These are phyloP conservation scores for Meredithiella fracta DNA, from an alignment of 2,329 filamentous ascomycete species.

Conservation along the genomic window DNA sequence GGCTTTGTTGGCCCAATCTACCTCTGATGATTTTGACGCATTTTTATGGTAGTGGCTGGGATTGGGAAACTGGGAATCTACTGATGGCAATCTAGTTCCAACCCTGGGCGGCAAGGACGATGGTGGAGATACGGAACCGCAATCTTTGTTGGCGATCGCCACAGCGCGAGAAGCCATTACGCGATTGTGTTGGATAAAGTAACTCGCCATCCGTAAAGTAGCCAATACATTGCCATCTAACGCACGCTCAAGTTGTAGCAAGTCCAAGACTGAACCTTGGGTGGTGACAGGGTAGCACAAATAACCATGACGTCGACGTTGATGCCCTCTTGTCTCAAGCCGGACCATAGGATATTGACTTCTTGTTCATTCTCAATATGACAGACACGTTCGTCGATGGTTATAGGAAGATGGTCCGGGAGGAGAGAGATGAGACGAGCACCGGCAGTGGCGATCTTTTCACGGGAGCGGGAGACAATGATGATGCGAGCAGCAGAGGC, in stretches of 20 bases:
- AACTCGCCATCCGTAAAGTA: conserved; percentile 10
- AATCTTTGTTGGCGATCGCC: neutral
- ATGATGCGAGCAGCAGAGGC: conserved; percentile 25
- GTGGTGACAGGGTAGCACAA: conserved; percentile 16
- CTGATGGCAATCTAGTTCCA: neutral
- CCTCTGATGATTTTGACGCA: conserved; percentile 13
- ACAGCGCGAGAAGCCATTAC: conserved; percentile 1
- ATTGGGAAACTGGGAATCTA: neutral
- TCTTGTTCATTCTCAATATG: conserved; percentile 16
- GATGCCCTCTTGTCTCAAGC: conserved; percentile 10
- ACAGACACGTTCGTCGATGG: conserved; percentile 16
- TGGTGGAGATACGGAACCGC: neutral
- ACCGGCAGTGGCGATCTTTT: conserved; percentile 18
- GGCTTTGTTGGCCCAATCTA: conserved; percentile 15
- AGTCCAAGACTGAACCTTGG: conserved; percentile 8
- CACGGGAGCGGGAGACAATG: conserved; percentile 24
- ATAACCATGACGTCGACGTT: conserved; percentile 20
- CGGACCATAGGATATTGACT: conserved; percentile 21
- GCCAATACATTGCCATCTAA: conserved; percentile 13
- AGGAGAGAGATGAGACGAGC: conserved; percentile 14
- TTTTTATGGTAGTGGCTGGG: neutral
- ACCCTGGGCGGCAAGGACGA: neutral
- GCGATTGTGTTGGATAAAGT: neutral
- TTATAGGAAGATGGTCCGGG: conserved; percentile 4
- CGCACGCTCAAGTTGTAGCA: conserved; percentile 10